Percentiles rank a stretch among this genome's conserved stretches.
These are phyloP conservation scores for Pelagophyceae sp. DNA, from an alignment of 352 stramenopile genomes.

Conservation along the genomic window DNA sequence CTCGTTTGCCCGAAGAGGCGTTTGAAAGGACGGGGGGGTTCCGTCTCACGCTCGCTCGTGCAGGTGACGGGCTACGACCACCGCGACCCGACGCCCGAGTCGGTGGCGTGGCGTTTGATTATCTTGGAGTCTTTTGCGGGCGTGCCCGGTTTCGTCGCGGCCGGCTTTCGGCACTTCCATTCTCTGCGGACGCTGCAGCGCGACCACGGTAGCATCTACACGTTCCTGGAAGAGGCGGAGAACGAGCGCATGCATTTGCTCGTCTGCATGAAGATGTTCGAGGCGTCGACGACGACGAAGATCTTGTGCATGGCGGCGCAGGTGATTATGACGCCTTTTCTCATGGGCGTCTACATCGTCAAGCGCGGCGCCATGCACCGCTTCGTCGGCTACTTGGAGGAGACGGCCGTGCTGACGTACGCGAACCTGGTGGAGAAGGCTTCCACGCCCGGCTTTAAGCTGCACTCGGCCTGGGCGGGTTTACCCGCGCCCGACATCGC, in stretches of 20 bases:
- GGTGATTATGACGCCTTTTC: conserved; percentile 31
- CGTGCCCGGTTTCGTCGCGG: conserved; percentile 59
- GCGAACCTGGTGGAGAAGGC: conserved; percentile 23
- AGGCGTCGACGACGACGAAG: conserved; percentile 47
- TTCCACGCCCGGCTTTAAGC: conserved; percentile 19
- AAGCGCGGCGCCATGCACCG: conserved; percentile 73
- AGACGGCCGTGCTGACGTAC: conserved; percentile 44
- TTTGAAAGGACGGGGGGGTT: too few species aligned
- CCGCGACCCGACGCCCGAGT: conserved; percentile 15
- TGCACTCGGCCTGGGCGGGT: conserved; percentile 19
- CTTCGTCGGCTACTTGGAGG: conserved; percentile 82
- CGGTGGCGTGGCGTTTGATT: conserved; percentile 43
- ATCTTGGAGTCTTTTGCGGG: conserved; percentile 63
- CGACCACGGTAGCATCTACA: conserved; percentile 77
- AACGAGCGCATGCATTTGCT: conserved; percentile 84
- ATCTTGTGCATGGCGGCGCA: conserved; percentile 53
- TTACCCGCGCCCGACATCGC: conserved; percentile 25
- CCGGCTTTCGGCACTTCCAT: conserved; percentile 53
- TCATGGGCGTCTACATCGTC: conserved; percentile 56
- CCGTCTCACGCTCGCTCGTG: too few species aligned
- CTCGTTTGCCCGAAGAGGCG: too few species aligned
- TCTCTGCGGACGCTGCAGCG: conserved; percentile 54
- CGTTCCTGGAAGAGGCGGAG: conserved; percentile 74
- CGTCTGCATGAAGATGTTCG: conserved; percentile 70
- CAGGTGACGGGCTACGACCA: conserved; percentile 27